Evolutionary conservation across 805 yeast genomes (phyloP), one percentile per base, ranked within the genome.

Genomic region (Candida schatavii): DNA sequence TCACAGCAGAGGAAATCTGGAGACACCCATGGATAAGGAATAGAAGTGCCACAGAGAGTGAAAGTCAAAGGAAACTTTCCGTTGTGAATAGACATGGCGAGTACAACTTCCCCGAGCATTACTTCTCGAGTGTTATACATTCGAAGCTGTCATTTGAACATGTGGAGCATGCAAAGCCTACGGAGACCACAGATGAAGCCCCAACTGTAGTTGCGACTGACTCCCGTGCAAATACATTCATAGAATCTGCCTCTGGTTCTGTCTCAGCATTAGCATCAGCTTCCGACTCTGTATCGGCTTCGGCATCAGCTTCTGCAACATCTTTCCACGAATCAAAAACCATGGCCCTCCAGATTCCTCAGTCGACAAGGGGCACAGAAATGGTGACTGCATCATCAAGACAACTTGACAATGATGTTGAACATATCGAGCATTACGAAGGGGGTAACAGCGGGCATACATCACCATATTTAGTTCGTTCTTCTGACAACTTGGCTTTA

Each of bases 1-100:
- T 82, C 48, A 77, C 85, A 2, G 75, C 85, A 34, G 82, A 81
- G 37, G 82, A 85, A 46, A 68, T 86, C 22, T 67, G 85, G 50
- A 59, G 69, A 14, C 90, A 86, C 58, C 88, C 89, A 10, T 86
- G 95, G 95, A 48, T 66, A 7, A 55, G 49, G 32, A 51, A 44
- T n/a, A 25, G 37, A 6, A 37, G 47, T 25, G 51, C 43, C 15
- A 26, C 29, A 13, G 28, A 25, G 5, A 20, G 18, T 9, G 22
- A 15, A 6, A 19, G 5, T 13, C 17, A 6, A 6, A 5, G 27
- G 5, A 23, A 23, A 11, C 7, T 5, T 11, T 10, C 22, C 13
- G 36, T 19, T 14, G 19, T 14, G 17, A 22, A 7, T 5, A 14
- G 18, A 14, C n/a, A 15, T 7, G 11, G 5, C 13, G 21, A 23